Base-by-base conservation (phyloP, 1,284 basidiomycete genomes). In the Phellopilus nigrolimitatus region DNA sequence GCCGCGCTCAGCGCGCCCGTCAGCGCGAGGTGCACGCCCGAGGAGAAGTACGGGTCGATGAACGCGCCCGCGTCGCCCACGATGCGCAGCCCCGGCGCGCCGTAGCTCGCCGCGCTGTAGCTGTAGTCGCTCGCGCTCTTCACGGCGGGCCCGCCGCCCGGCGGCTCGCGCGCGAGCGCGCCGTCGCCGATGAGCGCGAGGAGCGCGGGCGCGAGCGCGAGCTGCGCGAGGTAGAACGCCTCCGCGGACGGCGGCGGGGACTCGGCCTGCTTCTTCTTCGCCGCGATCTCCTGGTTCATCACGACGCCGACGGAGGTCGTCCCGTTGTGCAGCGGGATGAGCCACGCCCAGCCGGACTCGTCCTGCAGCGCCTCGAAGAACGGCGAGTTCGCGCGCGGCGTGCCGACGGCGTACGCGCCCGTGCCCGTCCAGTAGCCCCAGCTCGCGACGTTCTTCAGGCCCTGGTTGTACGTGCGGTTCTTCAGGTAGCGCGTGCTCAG, bases 271-370 rank as follows among this genome's bases (percentile, higher is more conserved):
- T 65, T 63, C 49, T 67, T 73, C 58, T 68, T 65, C 41, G 71
- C 68, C 60, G 74, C 74, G 6, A 60, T 52, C 42, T 75, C 74
- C 59, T 87, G 77, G 56, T 84, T 77, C 71, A 84, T 80, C 21
- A 88, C 84, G 34, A 88, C 64, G n/a, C 86, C 85, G 5, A 88
- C 69, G 3, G 85, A 88, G 0, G 80, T 80, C 8, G 78, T 74
- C n/a, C n/a, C n/a, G 50, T 80, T 73, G 60, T 83, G 78, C 22
- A 89, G 71, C 24, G 86, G 86, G 47, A 89, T 88, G 52, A 82
- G 84, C 85, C 86, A 88, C 7, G 71, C 75, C 81, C 85, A 88
- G 4, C 85, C 86, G 3, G 82, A 79, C 64, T 85, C 80, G 56
- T 88, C 82, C 59, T 75, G 3, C 43, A 88, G 65, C 2, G 84